phyloP scores from a whole-genome alignment of 768 basidiomycete genomes.

The Asterophora parasitica region DNA sequence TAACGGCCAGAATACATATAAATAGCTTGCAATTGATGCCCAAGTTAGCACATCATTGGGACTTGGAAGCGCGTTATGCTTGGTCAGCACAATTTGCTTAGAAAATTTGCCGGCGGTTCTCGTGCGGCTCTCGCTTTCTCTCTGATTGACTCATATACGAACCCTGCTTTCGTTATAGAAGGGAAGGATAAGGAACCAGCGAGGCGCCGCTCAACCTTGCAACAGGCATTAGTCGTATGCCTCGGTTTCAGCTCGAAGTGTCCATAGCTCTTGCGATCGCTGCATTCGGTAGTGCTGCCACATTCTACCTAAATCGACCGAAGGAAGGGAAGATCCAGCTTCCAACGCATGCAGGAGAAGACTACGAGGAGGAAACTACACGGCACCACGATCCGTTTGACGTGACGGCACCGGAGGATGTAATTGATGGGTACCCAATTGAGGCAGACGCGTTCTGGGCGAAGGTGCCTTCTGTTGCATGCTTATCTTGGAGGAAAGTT shows the following conservation, averaged over 20 bases:
- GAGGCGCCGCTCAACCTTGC: not conserved
- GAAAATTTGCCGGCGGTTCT: no score
- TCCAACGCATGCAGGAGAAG: conserved; percentile 26
- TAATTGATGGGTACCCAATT: conserved; percentile 62
- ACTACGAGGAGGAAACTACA: conserved; percentile 12
- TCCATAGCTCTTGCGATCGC: conserved; percentile 41
- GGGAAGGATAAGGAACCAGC: not conserved
- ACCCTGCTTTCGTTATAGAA: no score
- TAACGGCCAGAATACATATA: no score
- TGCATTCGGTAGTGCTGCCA: conserved; percentile 39
- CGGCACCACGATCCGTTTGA: conserved; percentile 56
- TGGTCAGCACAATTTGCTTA: no score
- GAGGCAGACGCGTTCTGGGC: conserved; percentile 57
- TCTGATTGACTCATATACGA: no score
- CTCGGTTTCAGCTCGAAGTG: conserved; percentile 53
- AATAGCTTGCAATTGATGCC: no score
- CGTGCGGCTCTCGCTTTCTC: no score
- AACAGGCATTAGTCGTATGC: conserved; percentile 36
- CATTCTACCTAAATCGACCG: conserved; percentile 36
- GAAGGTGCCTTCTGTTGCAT: conserved; percentile 28
- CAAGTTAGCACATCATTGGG: no score
- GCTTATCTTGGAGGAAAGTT: not conserved
- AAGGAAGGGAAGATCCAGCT: conserved; percentile 50
- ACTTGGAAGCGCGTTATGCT: no score
- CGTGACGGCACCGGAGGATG: conserved; percentile 68